phyloP scores from a whole-genome alignment of 805 yeast genomes.

The Hemisphaericaspora nanyangensis region DNA sequence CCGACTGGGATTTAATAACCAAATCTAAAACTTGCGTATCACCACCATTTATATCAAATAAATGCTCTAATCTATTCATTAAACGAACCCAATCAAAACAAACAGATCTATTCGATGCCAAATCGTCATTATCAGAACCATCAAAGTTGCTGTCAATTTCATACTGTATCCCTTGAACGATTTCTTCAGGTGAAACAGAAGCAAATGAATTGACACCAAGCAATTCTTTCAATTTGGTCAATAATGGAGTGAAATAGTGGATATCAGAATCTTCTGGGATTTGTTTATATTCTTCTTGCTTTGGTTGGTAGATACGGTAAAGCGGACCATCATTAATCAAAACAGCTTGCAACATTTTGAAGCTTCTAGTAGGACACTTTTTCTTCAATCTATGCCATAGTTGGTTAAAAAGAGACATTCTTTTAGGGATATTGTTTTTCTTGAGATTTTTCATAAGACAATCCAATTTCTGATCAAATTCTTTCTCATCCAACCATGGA shows the following conservation, averaged over 20 bases:
- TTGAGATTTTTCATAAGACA: too few relatives aligned
- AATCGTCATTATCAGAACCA: not conserved
- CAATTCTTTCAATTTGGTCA: conserved; percentile 1
- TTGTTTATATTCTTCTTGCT: conserved; percentile 10
- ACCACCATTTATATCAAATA: conserved; percentile 52
- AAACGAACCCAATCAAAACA: conserved; percentile 13
- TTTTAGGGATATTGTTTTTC: too few relatives aligned
- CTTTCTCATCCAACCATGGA: not conserved
- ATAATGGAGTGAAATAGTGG: conserved; percentile 9
- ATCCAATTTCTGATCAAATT: not conserved
- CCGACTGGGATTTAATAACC: too few relatives aligned
- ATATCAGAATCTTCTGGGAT: conserved; percentile 14
- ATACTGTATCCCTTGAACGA: conserved; percentile 11
- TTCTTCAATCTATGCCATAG: too few relatives aligned
- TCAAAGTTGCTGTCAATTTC: conserved; percentile 11
- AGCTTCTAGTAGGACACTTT: not conserved
- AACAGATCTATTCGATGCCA: conserved; percentile 2
- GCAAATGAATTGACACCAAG: conserved; percentile 6
- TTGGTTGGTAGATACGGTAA: not conserved
- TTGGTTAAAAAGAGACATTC: too few relatives aligned
- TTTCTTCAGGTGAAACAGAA: conserved; percentile 9
- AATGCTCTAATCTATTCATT: conserved; percentile 17
- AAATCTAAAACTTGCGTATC: conserved; percentile 56
- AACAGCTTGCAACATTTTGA: not conserved
- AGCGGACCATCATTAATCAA: not conserved